Conservation (phyloP, 2,329 filamentous ascomycete genomes). For the Trichoderma afroharzianum region DNA sequence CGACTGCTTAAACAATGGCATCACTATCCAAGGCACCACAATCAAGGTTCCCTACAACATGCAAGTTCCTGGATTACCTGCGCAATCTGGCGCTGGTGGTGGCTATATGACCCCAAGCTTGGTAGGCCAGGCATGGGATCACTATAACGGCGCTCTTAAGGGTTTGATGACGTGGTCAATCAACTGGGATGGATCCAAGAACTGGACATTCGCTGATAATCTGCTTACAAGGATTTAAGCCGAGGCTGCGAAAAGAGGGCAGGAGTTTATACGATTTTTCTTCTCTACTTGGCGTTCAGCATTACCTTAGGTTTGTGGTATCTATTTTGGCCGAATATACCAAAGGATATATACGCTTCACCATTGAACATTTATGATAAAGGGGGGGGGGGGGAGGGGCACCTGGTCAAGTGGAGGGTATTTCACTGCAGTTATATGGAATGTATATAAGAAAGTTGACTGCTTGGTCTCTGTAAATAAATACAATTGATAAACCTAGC, state of each 20-base stretch:
- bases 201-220: conserved; percentile 35
- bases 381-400: too few relatives aligned
- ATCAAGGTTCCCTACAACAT: conserved; percentile 32
- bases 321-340: background rate
- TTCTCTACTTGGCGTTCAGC: background rate
- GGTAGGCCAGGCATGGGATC: conserved; percentile 29
- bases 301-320: background rate
- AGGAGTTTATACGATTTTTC: background rate
- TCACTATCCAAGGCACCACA: conserved; percentile 31
- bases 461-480: background rate
- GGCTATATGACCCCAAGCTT: conserved; percentile 32
- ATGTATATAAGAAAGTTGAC: background rate
- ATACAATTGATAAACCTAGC: background rate
- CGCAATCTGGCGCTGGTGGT: conserved; percentile 32
- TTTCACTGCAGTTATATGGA: background rate
- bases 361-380: background rate
- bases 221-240: conserved; percentile 22
- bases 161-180: conserved; percentile 38
- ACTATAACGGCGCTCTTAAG: conserved; percentile 32
- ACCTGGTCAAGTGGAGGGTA: background rate
- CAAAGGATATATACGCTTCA: background rate
- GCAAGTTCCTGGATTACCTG: conserved; percentile 36
- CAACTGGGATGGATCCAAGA: conserved; percentile 36
- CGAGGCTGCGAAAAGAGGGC: background rate
- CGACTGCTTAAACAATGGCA: conserved; percentile 33